Percentiles rank a stretch among this genome's conserved stretches.
These are phyloP conservation scores for Angomonas ambiguus DNA, from an alignment of 208 protist species.

Conservation along the genomic window DNA sequence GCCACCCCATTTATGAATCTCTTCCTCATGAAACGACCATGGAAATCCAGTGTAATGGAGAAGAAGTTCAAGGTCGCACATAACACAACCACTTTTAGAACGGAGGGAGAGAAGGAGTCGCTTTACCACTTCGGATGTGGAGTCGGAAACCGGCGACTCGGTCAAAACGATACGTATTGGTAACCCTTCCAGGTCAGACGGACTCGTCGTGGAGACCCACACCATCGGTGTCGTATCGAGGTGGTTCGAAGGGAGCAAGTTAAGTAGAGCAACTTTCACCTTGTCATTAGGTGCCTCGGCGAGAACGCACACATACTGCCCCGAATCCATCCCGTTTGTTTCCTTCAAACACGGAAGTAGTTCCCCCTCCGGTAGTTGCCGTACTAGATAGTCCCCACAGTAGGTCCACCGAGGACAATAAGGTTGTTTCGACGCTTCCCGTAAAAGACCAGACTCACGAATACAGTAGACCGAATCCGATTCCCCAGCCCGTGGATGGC, in stretches of 20 bases:
- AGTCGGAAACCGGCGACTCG: background rate
- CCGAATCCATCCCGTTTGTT: background rate
- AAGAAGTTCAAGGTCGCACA: background rate
- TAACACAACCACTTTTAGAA: background rate
- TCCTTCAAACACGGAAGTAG: background rate
- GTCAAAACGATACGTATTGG: background rate
- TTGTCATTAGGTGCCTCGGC: background rate
- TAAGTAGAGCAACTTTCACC: background rate
- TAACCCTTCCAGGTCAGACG: background rate
- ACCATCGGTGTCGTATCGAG: background rate
- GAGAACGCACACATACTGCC: background rate
- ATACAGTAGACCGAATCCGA: background rate
- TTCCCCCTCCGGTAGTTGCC: background rate
- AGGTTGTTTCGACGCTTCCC: background rate
- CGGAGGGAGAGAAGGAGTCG: background rate
- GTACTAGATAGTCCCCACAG: background rate
- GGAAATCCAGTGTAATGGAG: background rate
- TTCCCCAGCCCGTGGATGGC: conserved; percentile 3
- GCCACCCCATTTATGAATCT: background rate
- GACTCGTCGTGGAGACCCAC: background rate
- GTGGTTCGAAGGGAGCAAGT: background rate
- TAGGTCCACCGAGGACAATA: background rate
- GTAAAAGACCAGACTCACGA: background rate
- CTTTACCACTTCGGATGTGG: background rate
- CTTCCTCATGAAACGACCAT: background rate